These are phyloP conservation scores for Sedum album DNA, from an alignment of 164 flowering plant genomes.

Conservation along the genomic window DNA sequence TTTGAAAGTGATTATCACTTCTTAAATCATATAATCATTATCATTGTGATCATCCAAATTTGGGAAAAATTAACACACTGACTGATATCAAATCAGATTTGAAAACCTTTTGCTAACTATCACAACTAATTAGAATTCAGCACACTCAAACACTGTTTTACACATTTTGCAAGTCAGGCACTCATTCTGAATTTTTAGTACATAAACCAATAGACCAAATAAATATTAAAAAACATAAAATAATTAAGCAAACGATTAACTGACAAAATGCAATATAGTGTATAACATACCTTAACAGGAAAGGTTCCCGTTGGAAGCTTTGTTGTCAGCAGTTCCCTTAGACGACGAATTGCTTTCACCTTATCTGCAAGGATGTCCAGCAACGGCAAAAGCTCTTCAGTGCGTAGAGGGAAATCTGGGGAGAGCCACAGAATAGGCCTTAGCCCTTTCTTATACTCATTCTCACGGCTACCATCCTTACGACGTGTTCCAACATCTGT, in stretches of 20 bases:
- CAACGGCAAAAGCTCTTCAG: slow-evolving; percentile 88
- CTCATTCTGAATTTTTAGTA: neutral
- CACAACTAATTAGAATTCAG: too few relatives aligned
- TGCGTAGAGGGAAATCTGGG: slow-evolving; percentile 68
- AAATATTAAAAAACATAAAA: neutral
- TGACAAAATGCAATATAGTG: neutral
- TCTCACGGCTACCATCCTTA: slow-evolving; percentile 63
- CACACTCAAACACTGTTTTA: too few relatives aligned
- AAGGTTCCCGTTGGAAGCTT: slow-evolving; percentile 91
- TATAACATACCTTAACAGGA: slow-evolving; percentile 72
- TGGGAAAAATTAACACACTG: too few relatives aligned
- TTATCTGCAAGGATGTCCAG: slow-evolving; percentile 96
- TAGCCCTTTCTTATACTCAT: slow-evolving; percentile 89
- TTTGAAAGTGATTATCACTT: too few relatives aligned
- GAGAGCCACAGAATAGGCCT: slow-evolving; percentile 96
- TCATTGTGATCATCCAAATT: neutral
- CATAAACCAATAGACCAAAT: neutral
- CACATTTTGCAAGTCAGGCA: neutral
- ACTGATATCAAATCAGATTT: too few relatives aligned
- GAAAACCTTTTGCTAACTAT: too few relatives aligned
- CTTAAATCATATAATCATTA: too few relatives aligned
- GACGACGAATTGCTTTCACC: slow-evolving; percentile 91
- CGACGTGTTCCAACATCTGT: slow-evolving; percentile 37
- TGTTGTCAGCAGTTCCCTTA: slow-evolving; percentile 93
- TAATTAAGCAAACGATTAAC: neutral